These are phyloP conservation scores for Hymenoscyphus linearis DNA, from an alignment of 2,329 filamentous ascomycete genomes.

Conservation along the genomic window DNA sequence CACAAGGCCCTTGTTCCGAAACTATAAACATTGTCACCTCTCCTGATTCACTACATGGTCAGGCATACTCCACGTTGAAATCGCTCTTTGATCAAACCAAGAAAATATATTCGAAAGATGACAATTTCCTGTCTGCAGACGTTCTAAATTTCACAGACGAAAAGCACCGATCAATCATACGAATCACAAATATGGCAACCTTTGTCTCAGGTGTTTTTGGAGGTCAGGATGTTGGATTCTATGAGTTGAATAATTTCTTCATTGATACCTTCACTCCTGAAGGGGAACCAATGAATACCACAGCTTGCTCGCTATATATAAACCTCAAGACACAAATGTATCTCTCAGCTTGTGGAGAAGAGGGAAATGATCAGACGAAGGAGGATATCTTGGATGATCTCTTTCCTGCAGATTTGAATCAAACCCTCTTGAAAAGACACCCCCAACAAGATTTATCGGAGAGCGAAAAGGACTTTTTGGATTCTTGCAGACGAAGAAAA, in stretches of 20 bases:
- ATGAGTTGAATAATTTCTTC: slow-evolving; percentile 58
- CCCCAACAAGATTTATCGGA: slow-evolving; percentile 49
- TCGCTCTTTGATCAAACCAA: slow-evolving; percentile 59
- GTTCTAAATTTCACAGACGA: slow-evolving; percentile 46
- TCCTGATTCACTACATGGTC: slow-evolving; percentile 49
- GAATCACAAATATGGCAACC: slow-evolving; percentile 60
- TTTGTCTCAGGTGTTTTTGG: slow-evolving; percentile 59
- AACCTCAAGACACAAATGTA: slow-evolving; percentile 65
- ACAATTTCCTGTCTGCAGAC: slow-evolving; percentile 46
- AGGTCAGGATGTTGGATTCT: slow-evolving; percentile 59
- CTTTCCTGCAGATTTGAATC: slow-evolving; percentile 52
- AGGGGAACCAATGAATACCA: slow-evolving; percentile 51
- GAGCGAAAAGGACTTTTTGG: slow-evolving; percentile 55
- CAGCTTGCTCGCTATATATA: slow-evolving; percentile 54
- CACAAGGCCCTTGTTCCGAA: slow-evolving; percentile 50
- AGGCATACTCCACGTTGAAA: slow-evolving; percentile 57
- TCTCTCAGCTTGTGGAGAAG: slow-evolving; percentile 54
- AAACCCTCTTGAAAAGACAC: slow-evolving; percentile 48
- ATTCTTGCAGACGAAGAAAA: slow-evolving; percentile 47
- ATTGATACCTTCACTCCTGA: slow-evolving; percentile 59
- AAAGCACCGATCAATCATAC: slow-evolving; percentile 52
- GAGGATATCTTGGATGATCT: slow-evolving; percentile 53
- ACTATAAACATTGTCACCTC: slow-evolving; percentile 52
- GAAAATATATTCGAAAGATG: slow-evolving; percentile 51
- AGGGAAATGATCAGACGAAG: slow-evolving; percentile 42